phyloP scores from a whole-genome alignment of 73 alveolate genomes.

The Paramecium biaurelia region DNA sequence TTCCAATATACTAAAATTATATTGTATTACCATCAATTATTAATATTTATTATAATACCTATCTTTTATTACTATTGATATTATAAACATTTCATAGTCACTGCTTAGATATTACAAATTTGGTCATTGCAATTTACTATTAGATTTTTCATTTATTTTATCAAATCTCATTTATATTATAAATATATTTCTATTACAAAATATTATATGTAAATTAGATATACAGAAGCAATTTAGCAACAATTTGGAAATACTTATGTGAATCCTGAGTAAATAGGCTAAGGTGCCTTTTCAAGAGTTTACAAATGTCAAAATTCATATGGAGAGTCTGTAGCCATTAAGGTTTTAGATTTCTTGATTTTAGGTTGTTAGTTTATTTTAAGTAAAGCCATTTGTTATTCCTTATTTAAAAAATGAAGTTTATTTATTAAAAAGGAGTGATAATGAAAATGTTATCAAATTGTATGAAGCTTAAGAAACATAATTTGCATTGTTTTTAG shows the following conservation, averaged over 20 bases:
- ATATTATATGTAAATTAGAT: background rate
- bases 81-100: background rate
- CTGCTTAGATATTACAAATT: too few relatives aligned
- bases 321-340: background rate
- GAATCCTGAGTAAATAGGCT: background rate
- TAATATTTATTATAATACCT: too few relatives aligned
- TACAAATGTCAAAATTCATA: background rate
- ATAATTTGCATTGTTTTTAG: background rate
- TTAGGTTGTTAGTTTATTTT: background rate
- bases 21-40: too few relatives aligned
- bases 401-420: conserved; percentile 20
- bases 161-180: too few relatives aligned
- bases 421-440: background rate
- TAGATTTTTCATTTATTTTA: too few relatives aligned
- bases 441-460: conserved; percentile 14
- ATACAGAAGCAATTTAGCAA: background rate
- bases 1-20: too few relatives aligned
- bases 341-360: background rate
- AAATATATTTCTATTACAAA: background rate
- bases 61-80: too few relatives aligned
- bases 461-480: background rate
- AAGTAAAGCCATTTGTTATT: background rate
- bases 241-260: background rate
- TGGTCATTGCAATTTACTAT: background rate
- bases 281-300: background rate